Conservation (phyloP, 2,329 filamentous ascomycete genomes). For the Fusarium brevicatenulatum region DNA sequence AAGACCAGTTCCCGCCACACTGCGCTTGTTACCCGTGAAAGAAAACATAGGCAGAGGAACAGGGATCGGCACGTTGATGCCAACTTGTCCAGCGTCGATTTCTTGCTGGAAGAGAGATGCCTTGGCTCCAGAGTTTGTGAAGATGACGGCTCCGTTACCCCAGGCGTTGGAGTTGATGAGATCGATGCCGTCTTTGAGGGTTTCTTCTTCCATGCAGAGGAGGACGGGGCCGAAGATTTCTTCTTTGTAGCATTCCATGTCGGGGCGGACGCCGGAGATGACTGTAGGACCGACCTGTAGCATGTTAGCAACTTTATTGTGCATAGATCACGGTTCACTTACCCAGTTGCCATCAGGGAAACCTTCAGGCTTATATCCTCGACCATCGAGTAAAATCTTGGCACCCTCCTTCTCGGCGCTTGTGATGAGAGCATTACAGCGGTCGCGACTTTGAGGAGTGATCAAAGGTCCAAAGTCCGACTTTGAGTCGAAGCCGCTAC, state of each 20-base stretch:
- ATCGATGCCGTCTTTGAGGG: constrained; percentile 78
- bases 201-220: constrained; percentile 77
- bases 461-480: constrained; percentile 82
- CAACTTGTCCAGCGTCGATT: constrained; percentile 83
- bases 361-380: constrained; percentile 72
- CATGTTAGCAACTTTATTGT: not conserved
- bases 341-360: constrained; percentile 77
- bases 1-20: constrained; percentile 84
- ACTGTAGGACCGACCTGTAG: constrained; percentile 73
- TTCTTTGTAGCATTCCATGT: constrained; percentile 82
- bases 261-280: constrained; percentile 77
- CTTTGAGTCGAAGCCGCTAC: constrained; percentile 80
- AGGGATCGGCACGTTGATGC: constrained; percentile 80
- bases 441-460: constrained; percentile 75
- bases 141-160: constrained; percentile 82
- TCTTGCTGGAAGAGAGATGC: constrained; percentile 77
- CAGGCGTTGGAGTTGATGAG: constrained; percentile 84
- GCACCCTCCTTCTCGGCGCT: constrained; percentile 80
- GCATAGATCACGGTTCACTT: rapidly evolving
- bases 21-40: constrained; percentile 82
- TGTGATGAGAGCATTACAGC: constrained; percentile 77
- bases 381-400: constrained; percentile 79
- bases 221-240: constrained; percentile 86
- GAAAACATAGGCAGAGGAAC: constrained; percentile 73
- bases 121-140: constrained; percentile 77